Conservation (phyloP, 805 yeast species). For the Aciculoconidium aculeatum region DNA sequence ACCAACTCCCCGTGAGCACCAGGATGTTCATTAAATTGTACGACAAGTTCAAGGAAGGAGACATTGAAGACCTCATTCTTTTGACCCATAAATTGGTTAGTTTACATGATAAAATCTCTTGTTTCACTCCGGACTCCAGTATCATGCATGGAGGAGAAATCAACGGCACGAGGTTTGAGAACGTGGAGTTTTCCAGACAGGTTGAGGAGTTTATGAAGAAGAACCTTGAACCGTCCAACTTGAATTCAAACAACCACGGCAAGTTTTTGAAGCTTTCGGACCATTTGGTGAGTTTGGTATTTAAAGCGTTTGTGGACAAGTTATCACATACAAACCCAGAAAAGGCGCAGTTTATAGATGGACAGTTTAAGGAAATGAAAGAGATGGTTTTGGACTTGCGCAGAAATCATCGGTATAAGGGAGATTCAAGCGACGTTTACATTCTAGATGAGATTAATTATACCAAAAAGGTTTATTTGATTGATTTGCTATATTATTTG, state of each 20-base stretch:
- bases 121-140: slow-evolving; percentile 3
- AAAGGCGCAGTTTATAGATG: too few relatives aligned
- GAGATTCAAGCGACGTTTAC: slow-evolving; percentile 10
- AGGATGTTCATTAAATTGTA: slow-evolving; percentile 20
- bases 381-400: too few relatives aligned
- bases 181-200: slow-evolving; percentile 6
- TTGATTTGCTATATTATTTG: slow-evolving; percentile 16
- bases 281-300: slow-evolving; percentile 12
- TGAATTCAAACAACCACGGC: too few relatives aligned
- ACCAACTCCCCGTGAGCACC: slow-evolving; percentile 27
- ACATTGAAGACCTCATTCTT: background rate
- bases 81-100: slow-evolving; percentile 3
- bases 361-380: too few relatives aligned
- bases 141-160: too few relatives aligned
- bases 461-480: slow-evolving; percentile 17
- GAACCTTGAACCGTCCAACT: too few relatives aligned
- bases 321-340: slow-evolving; percentile 5
- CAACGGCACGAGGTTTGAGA: background rate
- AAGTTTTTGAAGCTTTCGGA: slow-evolving; percentile 18
- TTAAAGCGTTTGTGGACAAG: slow-evolving; percentile 11
- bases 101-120: slow-evolving; percentile 2
- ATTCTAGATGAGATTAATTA: slow-evolving; percentile 16
- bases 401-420: too few relatives aligned
- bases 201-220: slow-evolving; percentile 11
- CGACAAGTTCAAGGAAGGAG: slow-evolving; percentile 9